Base-by-base conservation (phyloP, 257 asterid species). In the Przewalskia tangutica region DNA sequence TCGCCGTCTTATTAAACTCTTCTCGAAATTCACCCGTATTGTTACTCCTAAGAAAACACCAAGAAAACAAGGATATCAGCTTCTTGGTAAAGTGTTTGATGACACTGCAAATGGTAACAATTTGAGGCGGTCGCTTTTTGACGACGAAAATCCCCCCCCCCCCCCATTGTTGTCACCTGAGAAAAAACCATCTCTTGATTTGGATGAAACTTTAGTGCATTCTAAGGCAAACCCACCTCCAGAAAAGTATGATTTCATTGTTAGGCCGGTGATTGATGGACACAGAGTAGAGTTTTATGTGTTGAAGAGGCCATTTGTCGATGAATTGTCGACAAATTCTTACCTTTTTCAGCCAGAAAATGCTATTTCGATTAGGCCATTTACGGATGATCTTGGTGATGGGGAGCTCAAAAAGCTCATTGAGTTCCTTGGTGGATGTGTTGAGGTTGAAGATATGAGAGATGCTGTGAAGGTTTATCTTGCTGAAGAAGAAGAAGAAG, bases 171-270 rank as follows among this genome's bases (percentile, higher is more conserved):
- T 53, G 48, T 73, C 86, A 1, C 84, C 89, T 8, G 84, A 81
- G 7, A 86, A 75, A 91, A 85, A 80, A 95, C 98, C 0, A 76
- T 94, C 0, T 78, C 99, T 95, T 18, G 99, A 95, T 73, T 82
- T 95, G 75, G 99, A 95, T 70, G 99, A 95, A 63, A 95, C 99
- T 0, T 82, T 95, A 77, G 94, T 95, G 77, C 99, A 95, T 82
- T 92, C 98, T 20, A 88, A 87, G 2, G 87, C 91, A 13, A 87
- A 55, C 32, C 82, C 87, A 1, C 94, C 97, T 1, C 97, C 97
- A 2, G 97, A 88, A 51, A 91, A 85, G 86, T 93, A 88, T 8
- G 97, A 95, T 86, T 95, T 95, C 80, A 76, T 93, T 0, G 97
- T 95, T 54, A 85, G 92, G 87, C 97, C 98, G 27, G 85, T 91